phyloP scores from a whole-genome alignment of 2,329 filamentous ascomycete species.

The Fusarium stilboides region DNA sequence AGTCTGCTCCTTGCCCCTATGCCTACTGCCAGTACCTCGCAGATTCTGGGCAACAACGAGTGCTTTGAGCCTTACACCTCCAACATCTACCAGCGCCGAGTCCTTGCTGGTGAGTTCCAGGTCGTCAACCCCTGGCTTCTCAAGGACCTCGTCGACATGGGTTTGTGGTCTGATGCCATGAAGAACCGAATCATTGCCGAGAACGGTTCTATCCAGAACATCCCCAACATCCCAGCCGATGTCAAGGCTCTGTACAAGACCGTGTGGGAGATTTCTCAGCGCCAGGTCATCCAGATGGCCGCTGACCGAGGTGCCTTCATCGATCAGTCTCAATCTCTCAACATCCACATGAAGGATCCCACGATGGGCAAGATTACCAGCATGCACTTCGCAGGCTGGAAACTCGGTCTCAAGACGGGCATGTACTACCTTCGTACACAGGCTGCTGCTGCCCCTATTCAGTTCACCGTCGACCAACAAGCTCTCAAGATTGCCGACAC shows the following conservation, averaged over 20 bases:
- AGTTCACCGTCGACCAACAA: conserved; percentile 99
- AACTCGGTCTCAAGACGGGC: conserved; percentile 98
- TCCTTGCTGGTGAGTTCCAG: conserved; percentile 98
- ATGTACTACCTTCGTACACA: conserved; percentile 99
- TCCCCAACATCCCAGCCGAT: conserved; percentile 95
- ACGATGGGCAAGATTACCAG: conserved; percentile 99
- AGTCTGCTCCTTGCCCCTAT: conserved; percentile 95
- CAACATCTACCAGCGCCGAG: conserved; percentile 99
- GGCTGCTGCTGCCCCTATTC: conserved; percentile 95
- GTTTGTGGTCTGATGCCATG: conserved; percentile 99
- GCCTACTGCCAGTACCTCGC: conserved; percentile 96
- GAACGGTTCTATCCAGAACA: conserved; percentile 94
- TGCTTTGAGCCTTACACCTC: conserved; percentile 99
- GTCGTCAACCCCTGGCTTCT: conserved; percentile 99
- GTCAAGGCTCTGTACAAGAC: conserved; percentile 99
- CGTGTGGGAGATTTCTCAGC: conserved; percentile 99
- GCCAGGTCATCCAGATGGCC: conserved; percentile 96
- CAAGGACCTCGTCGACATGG: conserved; percentile 97
- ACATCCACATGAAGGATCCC: conserved; percentile 99
- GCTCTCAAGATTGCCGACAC: conserved; percentile 90
- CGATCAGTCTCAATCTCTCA: conserved; percentile 98
- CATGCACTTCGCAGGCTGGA: conserved; percentile 99
- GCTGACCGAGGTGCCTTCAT: conserved; percentile 99
- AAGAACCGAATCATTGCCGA: conserved; percentile 99
- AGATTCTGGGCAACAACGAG: conserved; percentile 99